Evolutionary conservation across 148 eudicot species (phyloP).

Genomic region (Fagopyrum esculentum): DNA sequence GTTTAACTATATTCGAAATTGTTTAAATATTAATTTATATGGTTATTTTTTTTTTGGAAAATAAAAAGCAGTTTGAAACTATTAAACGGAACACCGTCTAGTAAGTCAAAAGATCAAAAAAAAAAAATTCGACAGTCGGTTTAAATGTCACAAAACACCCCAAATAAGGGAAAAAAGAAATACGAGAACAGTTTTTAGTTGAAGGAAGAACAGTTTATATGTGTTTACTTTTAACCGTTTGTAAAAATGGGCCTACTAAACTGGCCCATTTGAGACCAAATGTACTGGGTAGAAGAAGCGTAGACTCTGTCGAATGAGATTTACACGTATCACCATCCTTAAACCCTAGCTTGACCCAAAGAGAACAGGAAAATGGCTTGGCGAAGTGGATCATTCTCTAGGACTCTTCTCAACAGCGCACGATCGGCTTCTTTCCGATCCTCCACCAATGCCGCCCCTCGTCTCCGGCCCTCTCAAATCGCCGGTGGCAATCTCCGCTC

Average conservation of each 20-base stretch:
- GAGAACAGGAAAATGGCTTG: constrained; percentile 18
- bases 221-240: not conserved
- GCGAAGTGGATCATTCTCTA: constrained; percentile 31
- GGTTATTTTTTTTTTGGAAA: too few species aligned
- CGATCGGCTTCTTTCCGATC: constrained; percentile 22
- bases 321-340: not conserved
- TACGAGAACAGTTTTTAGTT: too few species aligned
- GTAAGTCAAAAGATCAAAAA: too few species aligned
- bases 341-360: constrained; percentile 9
- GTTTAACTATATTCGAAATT: too few species aligned
- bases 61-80: too few species aligned
- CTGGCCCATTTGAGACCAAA: not conserved
- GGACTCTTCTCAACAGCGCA: constrained; percentile 30
- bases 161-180: too few species aligned
- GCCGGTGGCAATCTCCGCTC: constrained; percentile 17
- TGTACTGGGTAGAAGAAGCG: not conserved
- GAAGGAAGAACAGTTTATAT: too few species aligned
- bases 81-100: too few species aligned
- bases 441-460: constrained; percentile 22
- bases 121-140: too few species aligned
- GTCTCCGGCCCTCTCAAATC: constrained; percentile 22
- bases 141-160: too few species aligned
- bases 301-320: not conserved
- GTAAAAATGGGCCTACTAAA: not conserved
- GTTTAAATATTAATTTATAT: too few species aligned